Evolutionary conservation across 306 rosid species (phyloP).

Genomic region (Glycine latifolia): DNA sequence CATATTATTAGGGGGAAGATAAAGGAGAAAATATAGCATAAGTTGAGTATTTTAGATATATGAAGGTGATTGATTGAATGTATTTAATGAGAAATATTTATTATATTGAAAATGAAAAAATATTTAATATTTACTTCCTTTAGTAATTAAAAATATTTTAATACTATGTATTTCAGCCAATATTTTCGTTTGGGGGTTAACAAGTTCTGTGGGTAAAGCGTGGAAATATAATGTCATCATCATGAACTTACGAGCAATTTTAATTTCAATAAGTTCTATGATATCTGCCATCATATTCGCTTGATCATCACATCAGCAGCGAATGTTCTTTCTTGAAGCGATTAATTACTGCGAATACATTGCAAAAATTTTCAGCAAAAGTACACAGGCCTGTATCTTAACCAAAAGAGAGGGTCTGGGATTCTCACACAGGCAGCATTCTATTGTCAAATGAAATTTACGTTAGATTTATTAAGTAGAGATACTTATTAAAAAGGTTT

Average conservation of each 20-base stretch:
- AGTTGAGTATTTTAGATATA: background rate
- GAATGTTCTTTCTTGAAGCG: background rate
- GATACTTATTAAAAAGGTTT: too few species aligned
- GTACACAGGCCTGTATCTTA: too few species aligned
- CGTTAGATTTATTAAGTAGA: too few species aligned
- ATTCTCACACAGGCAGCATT: too few species aligned
- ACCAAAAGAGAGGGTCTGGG: too few species aligned
- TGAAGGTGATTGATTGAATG: constrained; percentile 3
- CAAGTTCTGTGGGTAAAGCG: background rate
- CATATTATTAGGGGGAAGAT: background rate
- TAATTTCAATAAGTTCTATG: background rate
- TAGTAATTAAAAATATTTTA: constrained; percentile 1
- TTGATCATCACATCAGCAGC: background rate
- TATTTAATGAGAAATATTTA: background rate
- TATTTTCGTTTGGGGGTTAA: background rate
- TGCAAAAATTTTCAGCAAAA: too few species aligned
- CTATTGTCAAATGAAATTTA: too few species aligned
- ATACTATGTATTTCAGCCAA: background rate
- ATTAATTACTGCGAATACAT: background rate
- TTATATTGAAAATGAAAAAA: background rate
- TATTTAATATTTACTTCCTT: background rate
- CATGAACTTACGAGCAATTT: background rate
- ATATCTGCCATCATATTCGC: background rate
- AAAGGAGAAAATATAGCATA: background rate
- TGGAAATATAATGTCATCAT: background rate